Evolutionary conservation across 1,284 basidiomycete species (phyloP).

Genomic region (Ustilago vetiveriae): DNA sequence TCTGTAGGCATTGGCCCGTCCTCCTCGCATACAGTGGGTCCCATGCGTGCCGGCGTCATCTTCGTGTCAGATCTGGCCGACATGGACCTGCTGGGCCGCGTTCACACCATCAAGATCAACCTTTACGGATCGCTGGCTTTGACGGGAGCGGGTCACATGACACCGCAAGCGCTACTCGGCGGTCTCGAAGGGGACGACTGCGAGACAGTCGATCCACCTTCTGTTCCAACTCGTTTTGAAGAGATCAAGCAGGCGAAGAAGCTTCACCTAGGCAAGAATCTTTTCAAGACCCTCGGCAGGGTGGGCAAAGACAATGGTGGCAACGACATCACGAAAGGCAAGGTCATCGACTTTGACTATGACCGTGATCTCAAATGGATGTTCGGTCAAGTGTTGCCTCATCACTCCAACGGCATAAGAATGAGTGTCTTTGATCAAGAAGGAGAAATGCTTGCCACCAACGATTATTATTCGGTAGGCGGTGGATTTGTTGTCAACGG

Average conservation of each 20-base stretch:
- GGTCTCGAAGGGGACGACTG: conserved; percentile 79
- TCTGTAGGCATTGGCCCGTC: conserved; percentile 77
- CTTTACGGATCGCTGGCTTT: conserved; percentile 75
- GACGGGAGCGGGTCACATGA: conserved; percentile 89
- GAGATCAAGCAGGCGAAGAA: conserved; percentile 76
- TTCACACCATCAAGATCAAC: conserved; percentile 81
- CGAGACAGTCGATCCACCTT: conserved; percentile 83
- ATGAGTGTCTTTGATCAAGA: conserved; percentile 84
- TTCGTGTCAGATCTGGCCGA: conserved; percentile 78
- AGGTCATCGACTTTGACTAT: conserved; percentile 79
- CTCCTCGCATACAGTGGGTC: conserved; percentile 75
- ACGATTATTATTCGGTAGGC: conserved; percentile 80
- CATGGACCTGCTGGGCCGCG: conserved; percentile 77
- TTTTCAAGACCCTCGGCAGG: conserved; percentile 30
- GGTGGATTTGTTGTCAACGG: conserved; percentile 66
- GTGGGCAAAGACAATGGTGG: neutral
- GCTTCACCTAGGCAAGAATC: conserved; percentile 74
- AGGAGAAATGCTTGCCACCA: conserved; percentile 88
- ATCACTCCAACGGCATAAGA: conserved; percentile 77
- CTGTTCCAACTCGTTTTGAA: conserved; percentile 75
- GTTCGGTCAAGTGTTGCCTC: conserved; percentile 73
- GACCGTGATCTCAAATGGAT: conserved; percentile 90
- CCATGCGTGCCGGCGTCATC: conserved; percentile 89
- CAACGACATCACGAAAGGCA: conserved; percentile 9
- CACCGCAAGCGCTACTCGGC: conserved; percentile 89